phyloP scores from a whole-genome alignment of 345 rosid species.

The Lumnitzera littorea region DNA sequence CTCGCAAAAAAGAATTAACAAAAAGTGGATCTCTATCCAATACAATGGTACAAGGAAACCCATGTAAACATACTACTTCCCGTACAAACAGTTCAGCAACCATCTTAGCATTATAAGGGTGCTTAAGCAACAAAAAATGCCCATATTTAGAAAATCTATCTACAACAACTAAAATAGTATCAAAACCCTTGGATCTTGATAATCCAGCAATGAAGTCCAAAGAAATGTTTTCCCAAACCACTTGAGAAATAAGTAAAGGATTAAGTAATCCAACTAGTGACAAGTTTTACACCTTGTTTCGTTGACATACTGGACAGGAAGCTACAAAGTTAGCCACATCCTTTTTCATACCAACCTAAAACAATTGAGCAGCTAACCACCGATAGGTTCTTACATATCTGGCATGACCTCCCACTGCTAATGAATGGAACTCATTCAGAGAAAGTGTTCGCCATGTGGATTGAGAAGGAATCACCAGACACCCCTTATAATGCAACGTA shows the following conservation, averaged over 20 bases:
- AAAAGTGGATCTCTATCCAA: not conserved
- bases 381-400: not conserved
- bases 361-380: not conserved
- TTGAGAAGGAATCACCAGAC: not conserved
- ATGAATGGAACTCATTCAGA: not conserved
- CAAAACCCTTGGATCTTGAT: not conserved
- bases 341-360: too few relatives aligned
- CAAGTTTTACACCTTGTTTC: too few relatives aligned
- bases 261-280: too few relatives aligned
- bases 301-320: too few relatives aligned
- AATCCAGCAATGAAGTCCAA: not conserved
- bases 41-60: not conserved
- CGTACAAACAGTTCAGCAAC: not conserved
- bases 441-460: not conserved
- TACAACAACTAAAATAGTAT: not conserved
- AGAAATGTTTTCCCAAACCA: not conserved
- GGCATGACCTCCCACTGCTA: not conserved
- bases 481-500: not conserved
- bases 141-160: too few relatives aligned
- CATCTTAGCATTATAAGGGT: not conserved
- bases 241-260: not conserved
- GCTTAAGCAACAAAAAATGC: too few relatives aligned
- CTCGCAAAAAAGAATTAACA: not conserved
- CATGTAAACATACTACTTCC: not conserved
- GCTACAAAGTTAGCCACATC: too few relatives aligned